Evolutionary conservation across 345 rosid genomes (phyloP), one percentile per base, ranked within the genome.

Genomic region (Microcos paniculata): DNA sequence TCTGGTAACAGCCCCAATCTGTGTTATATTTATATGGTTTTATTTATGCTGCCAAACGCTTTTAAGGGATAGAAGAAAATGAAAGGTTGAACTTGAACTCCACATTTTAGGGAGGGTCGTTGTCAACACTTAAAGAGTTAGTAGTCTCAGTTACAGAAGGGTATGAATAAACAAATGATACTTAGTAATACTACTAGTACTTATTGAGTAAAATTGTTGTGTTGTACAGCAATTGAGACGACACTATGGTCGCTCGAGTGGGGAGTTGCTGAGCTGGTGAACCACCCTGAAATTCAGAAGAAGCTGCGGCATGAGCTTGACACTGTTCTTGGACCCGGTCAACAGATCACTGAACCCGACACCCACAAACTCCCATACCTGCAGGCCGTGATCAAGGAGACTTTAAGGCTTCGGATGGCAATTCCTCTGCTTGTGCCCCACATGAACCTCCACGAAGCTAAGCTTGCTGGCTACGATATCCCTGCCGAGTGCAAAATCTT

Each of bases 351-450:
- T 0, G 99, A 96, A 81, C 97, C 99, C 2, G 99, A 96, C 76
- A 86, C 82, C 15, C 51, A 75, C 62, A 92, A 83, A 76, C 97
- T 96, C 1, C 97, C 99, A 1, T 96, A 92, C 82, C 98, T 96
- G 12, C 93, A 96, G 70, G 99, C 99, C 0, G 99, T 96, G 58
- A 19, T 96, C 81, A 96, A 93, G 84, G 99, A 96, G 78, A 91
- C 99, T 4, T 94, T 96, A 45, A 79, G 99, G 23, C 81, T 93
- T 9, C 84, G 99, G 40, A 96, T 93, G 97, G 98, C 99, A 1
- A 96, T 96, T 74, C 99, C 99, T 18, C 92, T 96, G 1, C 97
- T 96, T 15, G 99, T 96, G 18, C 99, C 98, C 0, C 99, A 96
- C 90, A 93, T 96, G 99, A 96, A 96, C 86, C 96, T 96, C 72